A percentile compares a stretch with the other conserved stretches of the same genome.
These are phyloP conservation scores for Lentinus polychrous DNA, from an alignment of 1,284 basidiomycete genomes.

Conservation along the genomic window DNA sequence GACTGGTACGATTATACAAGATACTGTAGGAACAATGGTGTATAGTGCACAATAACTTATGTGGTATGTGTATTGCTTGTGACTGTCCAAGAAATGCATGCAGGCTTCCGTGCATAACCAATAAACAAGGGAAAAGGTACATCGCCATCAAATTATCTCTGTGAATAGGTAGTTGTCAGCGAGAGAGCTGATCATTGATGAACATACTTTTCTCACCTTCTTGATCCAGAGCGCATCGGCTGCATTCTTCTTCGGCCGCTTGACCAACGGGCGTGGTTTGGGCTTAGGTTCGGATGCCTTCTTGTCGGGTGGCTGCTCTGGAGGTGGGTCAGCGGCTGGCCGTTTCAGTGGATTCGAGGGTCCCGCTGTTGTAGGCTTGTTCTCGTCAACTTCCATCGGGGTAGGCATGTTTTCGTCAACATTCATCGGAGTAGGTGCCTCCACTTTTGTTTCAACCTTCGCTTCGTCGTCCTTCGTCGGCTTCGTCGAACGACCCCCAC, in stretches of 20 bases:
- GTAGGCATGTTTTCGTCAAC: slow-evolving; percentile 8
- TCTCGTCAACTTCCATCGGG: slow-evolving; percentile 2
- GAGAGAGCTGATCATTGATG: no score
- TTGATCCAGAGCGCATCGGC: no score
- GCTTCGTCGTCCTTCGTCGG: slow-evolving; percentile 1
- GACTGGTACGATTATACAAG: not conserved
- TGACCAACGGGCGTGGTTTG: slow-evolving; percentile 15
- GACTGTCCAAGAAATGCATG: no score
- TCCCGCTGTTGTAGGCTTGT: slow-evolving; percentile 8
- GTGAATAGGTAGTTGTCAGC: no score
- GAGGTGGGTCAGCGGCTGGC: slow-evolving; percentile 13
- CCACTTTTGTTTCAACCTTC: not conserved
- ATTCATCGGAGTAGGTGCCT: not conserved
- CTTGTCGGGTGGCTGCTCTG: not conserved
- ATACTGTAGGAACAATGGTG: no score
- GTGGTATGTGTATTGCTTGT: no score
- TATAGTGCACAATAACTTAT: no score
- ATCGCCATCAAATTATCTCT: no score
- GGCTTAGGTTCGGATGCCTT: slow-evolving; percentile 9
- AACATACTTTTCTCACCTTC: no score
- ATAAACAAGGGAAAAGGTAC: no score
- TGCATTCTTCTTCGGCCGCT: slow-evolving; percentile 19
- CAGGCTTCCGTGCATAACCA: no score
- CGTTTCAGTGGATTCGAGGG: slow-evolving; percentile 11
- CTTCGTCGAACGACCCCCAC: slow-evolving; percentile 7